Evolutionary conservation across 257 asterid genomes (phyloP), one percentile per base, ranked within the genome.

Genomic region (Jacaranda copaia): DNA sequence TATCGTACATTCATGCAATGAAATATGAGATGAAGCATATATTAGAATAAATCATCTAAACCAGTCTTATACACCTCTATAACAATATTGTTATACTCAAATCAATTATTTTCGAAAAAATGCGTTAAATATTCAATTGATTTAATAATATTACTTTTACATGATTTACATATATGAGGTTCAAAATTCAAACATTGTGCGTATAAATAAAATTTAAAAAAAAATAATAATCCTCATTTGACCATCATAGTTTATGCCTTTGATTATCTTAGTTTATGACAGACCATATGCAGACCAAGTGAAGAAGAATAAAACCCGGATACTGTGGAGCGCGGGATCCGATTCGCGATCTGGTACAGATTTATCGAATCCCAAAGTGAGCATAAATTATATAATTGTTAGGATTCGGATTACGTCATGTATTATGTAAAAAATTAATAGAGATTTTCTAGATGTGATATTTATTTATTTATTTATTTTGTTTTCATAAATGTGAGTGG

Each of bases 241-340:
- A 55, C n/a, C 0, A 13, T 32, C 3, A 8, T 16, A 40, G 5
- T 5, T 36, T 1, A 15, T 38, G 1, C 46, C 15, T 64, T 15
- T 8, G 48, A 0, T 64, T 61, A 36, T 9, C n/a, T 61, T 61
- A 61, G 3, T 32, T 61, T 61, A 36, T 32, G 52, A 0, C 38
- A 49, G 74, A 11, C 13, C 46, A 70, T 70, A 51, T 51, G 76
- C 56, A 11, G 62, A 14, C 45, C 5, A 19, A 5, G 1, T 46
- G 53, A 14, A 42, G 49, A 53, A 56, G 59, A 76, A 40, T 15
- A 46, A 75, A 68, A 58, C 42, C 66, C 64, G 65, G 72, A 60
- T 77, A n/a, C 12, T 19, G 11, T 77, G 65, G 64, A 25, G 18
- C 16, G 68, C 9, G 5, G 19, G 52, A 57, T 13, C n/a, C 55